Percentiles rank a stretch among this genome's conserved stretches.
Conservation (phyloP, 352 stramenopile species). For the Phytophthora meadii region DNA sequence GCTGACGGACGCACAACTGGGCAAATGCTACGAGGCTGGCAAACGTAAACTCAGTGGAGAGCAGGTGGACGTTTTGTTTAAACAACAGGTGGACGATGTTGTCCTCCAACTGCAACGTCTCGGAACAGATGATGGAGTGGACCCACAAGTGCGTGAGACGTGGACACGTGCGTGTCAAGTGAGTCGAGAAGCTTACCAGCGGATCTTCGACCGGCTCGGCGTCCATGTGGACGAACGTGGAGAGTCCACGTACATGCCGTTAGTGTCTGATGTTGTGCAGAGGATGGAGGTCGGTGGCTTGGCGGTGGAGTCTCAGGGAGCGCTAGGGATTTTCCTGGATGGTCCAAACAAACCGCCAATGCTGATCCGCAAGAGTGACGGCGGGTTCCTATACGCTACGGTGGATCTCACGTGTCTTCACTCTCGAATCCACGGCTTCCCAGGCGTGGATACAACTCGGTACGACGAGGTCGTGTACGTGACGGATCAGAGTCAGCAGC, state of each 20-base stretch:
- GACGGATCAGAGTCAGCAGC: conserved; percentile 80
- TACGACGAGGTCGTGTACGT: conserved; percentile 88
- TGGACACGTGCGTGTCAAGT: conserved; percentile 78
- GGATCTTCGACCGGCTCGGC: conserved; percentile 71
- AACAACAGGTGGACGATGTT: conserved; percentile 66
- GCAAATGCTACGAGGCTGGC: conserved; percentile 72
- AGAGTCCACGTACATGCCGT: conserved; percentile 79
- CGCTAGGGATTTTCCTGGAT: conserved; percentile 79
- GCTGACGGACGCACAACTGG: conserved; percentile 67
- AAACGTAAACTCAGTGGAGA: conserved; percentile 47
- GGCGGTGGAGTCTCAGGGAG: conserved; percentile 64
- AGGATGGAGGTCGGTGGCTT: conserved; percentile 55
- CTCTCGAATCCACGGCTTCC: conserved; percentile 77
- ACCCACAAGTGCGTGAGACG: conserved; percentile 48
- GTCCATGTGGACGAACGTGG: conserved; percentile 73
- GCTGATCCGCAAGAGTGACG: conserved; percentile 85
- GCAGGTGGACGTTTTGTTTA: conserved; percentile 58
- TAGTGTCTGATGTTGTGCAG: conserved; percentile 57
- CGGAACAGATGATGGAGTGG: conserved; percentile 34
- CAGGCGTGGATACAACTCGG: conserved; percentile 60
- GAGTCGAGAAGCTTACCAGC: conserved; percentile 68
- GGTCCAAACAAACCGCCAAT: conserved; percentile 76
- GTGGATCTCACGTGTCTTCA: conserved; percentile 77
- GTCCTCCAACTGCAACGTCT: conserved; percentile 80
- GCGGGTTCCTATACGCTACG: conserved; percentile 82